Evolutionary conservation across 441 rosid species (phyloP).

Genomic region (Geranium incanum): DNA sequence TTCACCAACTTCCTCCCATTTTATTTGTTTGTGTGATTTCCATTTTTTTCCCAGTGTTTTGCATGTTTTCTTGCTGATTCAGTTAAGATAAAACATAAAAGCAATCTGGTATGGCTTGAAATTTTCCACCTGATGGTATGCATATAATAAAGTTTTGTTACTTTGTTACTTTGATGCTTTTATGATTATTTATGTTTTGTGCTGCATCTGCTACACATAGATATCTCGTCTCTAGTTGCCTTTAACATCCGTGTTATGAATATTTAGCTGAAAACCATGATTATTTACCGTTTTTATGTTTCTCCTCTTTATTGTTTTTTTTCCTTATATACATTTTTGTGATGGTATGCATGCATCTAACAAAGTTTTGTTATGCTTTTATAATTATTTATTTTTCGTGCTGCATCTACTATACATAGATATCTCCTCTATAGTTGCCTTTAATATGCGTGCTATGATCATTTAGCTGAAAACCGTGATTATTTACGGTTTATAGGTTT

Average conservation of each 20-base stretch:
- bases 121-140: not conserved
- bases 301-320: not conserved
- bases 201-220: not conserved
- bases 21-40: constrained; percentile 9
- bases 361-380: not conserved
- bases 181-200: not conserved
- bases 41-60: not conserved
- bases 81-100: not conserved
- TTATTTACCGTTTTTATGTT: not conserved
- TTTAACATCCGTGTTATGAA: not conserved
- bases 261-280: not conserved
- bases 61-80: not conserved
- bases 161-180: not conserved
- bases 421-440: not conserved
- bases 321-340: not conserved
- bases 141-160: not conserved
- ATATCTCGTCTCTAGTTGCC: not conserved
- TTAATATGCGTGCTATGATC: not conserved
- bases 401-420: not conserved
- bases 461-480: not conserved
- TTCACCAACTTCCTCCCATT: constrained; percentile 14
- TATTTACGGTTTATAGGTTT: not conserved
- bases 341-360: not conserved
- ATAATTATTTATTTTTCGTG: not conserved
- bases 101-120: not conserved